Percentiles rank a stretch among this genome's conserved stretches.
Conservation (phyloP, 2,329 filamentous ascomycete species). For the Pseudopithomyces chartarum region DNA sequence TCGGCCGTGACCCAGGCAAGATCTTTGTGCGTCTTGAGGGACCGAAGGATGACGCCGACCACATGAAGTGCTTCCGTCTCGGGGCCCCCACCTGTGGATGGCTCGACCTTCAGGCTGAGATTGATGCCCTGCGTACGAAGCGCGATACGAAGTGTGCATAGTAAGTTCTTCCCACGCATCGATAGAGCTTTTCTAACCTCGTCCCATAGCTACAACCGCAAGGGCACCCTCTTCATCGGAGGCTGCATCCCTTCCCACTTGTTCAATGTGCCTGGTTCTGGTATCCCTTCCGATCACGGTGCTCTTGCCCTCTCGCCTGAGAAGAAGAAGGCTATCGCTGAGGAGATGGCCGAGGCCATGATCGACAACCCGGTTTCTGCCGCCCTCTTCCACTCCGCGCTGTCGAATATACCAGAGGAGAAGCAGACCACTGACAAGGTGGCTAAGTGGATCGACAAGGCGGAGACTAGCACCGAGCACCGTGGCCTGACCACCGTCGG, state of each 20-base stretch:
- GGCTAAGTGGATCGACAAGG: too few relatives aligned
- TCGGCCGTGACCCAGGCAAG: neutral
- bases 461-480: too few relatives aligned
- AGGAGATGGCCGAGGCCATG: neutral
- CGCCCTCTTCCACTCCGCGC: neutral
- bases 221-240: neutral
- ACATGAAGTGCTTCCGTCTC: slow-evolving; percentile 3
- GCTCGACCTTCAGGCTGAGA: slow-evolving; percentile 6
- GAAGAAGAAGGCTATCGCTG: neutral
- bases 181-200: neutral
- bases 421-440: neutral
- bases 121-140: neutral
- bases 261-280: neutral
- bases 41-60: neutral
- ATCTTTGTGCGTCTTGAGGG: neutral
- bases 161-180: neutral
- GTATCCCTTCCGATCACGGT: neutral
- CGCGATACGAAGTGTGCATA: neutral
- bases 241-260: neutral
- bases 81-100: neutral
- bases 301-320: neutral
- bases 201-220: neutral
- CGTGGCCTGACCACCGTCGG: too few relatives aligned
- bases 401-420: neutral
- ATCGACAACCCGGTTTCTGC: neutral